A percentile compares a stretch with the other conserved stretches of the same genome.
phyloP scores from a whole-genome alignment of 352 stramenopile genomes.

The Blastocystis sp. region DNA sequence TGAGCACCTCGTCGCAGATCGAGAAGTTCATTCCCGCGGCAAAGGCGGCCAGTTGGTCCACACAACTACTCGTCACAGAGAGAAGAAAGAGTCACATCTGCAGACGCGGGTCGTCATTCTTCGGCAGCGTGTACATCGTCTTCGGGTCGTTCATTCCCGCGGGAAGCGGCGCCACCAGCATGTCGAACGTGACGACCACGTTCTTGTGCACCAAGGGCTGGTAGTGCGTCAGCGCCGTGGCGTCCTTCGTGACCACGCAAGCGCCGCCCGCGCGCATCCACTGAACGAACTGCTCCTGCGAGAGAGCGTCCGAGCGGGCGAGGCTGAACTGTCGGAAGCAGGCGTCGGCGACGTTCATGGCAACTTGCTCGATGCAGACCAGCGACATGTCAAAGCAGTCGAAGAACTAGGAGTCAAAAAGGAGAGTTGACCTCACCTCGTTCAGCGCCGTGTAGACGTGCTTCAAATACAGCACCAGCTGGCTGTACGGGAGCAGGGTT shows the following conservation, averaged over 20 bases:
- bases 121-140: background rate
- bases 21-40: constrained; percentile 25
- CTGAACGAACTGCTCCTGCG: constrained; percentile 28
- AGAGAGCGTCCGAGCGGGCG: background rate
- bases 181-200: background rate
- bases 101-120: background rate
- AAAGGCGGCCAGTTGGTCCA: constrained; percentile 33
- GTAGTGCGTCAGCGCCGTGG: background rate
- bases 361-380: constrained; percentile 26
- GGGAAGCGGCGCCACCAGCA: background rate
- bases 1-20: constrained; percentile 26
- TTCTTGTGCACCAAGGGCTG: background rate
- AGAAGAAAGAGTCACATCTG: background rate
- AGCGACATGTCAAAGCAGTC: constrained; percentile 41
- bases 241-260: constrained; percentile 22
- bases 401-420: constrained; percentile 25
- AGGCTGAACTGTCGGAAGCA: background rate
- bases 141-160: background rate
- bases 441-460: constrained; percentile 26
- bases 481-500: background rate
- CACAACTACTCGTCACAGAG: background rate
- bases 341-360: constrained; percentile 25
- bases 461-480: background rate
- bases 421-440: background rate
- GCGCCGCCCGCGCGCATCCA: background rate